These are phyloP conservation scores for Dillenia suffruticosa DNA, from an alignment of 164 flowering plant genomes.

Conservation along the genomic window DNA sequence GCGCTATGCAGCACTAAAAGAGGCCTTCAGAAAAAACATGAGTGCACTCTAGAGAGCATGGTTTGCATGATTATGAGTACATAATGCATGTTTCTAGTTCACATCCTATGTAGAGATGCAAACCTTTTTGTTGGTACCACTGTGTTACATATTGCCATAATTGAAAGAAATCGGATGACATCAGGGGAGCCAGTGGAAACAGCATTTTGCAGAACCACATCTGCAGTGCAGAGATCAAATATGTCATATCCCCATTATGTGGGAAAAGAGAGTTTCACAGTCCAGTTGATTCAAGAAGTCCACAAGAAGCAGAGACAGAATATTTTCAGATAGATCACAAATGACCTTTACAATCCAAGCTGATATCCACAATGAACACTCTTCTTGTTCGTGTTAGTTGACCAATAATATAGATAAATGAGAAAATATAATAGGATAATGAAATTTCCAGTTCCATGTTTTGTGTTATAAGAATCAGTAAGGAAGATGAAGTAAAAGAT, in stretches of 20 bases:
- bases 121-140: slow-evolving; percentile 84
- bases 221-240: slow-evolving; percentile 29
- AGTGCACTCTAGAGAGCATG: neutral
- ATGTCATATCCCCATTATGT: neutral
- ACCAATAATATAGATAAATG: no score
- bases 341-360: no score
- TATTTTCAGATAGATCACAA: slow-evolving; percentile 1
- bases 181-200: slow-evolving; percentile 58
- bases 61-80: neutral
- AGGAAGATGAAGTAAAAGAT: no score
- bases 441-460: no score
- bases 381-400: no score
- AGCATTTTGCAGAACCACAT: slow-evolving; percentile 67
- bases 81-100: neutral
- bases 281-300: slow-evolving; percentile 1
- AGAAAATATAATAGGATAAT: no score
- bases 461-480: no score
- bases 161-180: slow-evolving; percentile 66
- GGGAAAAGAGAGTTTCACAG: neutral
- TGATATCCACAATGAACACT: no score
- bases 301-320: neutral
- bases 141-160: slow-evolving; percentile 96
- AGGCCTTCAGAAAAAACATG: neutral
- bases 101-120: neutral
- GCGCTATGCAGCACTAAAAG: no score